These are phyloP conservation scores for Carnegiea gigantea DNA, from an alignment of 179 eudicot species.

Conservation along the genomic window DNA sequence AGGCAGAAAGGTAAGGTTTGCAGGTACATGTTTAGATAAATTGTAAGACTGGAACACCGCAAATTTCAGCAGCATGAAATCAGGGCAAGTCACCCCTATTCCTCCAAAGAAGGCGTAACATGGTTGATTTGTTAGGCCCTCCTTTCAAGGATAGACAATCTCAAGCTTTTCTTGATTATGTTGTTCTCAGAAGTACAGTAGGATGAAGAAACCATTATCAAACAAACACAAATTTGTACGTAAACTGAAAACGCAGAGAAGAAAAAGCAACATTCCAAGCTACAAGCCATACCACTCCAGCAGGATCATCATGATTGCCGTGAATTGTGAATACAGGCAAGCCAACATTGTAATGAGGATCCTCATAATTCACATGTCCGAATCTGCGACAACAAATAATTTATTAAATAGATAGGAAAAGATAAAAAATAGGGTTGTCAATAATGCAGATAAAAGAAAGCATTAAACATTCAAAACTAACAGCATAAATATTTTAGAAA, in stretches of 20 bases:
- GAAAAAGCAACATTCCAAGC: not conserved
- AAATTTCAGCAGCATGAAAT: not conserved
- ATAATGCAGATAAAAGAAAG: not conserved
- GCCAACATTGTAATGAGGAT: conserved; percentile 98
- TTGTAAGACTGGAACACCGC: not conserved
- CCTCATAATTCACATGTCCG: conserved; percentile 99
- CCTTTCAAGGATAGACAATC: not conserved
- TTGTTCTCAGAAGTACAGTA: not conserved
- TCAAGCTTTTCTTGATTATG: not conserved
- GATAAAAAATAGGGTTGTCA: not conserved
- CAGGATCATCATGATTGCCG: conserved; percentile 99
- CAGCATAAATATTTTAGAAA: not conserved
- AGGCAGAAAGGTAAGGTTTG: not conserved
- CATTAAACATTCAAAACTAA: not conserved
- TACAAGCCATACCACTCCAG: conserved; percentile 88
- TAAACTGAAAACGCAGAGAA: not conserved
- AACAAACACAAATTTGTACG: not conserved
- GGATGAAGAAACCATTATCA: conserved; percentile 7
- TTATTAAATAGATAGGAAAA: not conserved
- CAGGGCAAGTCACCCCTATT: not conserved
- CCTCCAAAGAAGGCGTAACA: not conserved
- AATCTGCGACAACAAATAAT: conserved; percentile 46
- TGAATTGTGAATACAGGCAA: conserved; percentile 99
- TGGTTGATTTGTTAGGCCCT: not conserved
- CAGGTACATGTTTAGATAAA: not conserved